Evolutionary conservation across 495 filamentous ascomycete genomes (phyloP).

Genomic region (Pseudevernia furfuracea): DNA sequence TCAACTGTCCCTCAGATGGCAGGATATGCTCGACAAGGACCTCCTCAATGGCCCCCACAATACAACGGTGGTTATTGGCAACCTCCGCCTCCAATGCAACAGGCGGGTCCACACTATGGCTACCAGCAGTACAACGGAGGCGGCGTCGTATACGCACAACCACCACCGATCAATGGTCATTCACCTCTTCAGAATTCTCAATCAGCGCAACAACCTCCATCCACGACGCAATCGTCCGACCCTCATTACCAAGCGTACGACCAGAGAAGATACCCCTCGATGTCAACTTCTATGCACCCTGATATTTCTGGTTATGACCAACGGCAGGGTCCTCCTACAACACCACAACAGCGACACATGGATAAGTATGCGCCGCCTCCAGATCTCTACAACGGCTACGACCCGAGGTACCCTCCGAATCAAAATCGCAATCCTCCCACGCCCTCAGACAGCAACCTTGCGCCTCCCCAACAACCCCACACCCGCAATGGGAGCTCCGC

Average conservation of each 20-base stretch:
- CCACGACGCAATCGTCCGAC: conserved; percentile 20
- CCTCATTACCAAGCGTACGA: conserved; percentile 16
- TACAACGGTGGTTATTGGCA: conserved; percentile 53
- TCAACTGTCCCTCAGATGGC: conserved; percentile 46
- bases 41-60: conserved; percentile 40
- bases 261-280: conserved; percentile 16
- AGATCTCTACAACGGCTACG: conserved; percentile 14
- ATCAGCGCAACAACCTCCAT: conserved; percentile 11
- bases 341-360: conserved; percentile 13
- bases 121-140: conserved; percentile 22
- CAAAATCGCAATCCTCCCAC: conserved; percentile 10
- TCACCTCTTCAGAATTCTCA: conserved; percentile 24
- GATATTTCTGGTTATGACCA: conserved; percentile 12
- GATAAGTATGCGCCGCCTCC: conserved; percentile 18
- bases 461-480: conserved; percentile 8
- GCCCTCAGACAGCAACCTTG: conserved; percentile 8
- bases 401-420: conserved; percentile 14
- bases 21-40: conserved; percentile 40
- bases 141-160: conserved; percentile 9
- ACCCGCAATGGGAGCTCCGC: conserved; percentile 9
- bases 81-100: conserved; percentile 17
- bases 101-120: conserved; percentile 18
- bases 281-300: conserved; percentile 13
- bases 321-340: conserved; percentile 9
- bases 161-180: conserved; percentile 23